A percentile compares a stretch with the other conserved stretches of the same genome.
Evolutionary conservation across 257 asterid genomes (phyloP).

Genomic region (Nyctanthes arbortristis): DNA sequence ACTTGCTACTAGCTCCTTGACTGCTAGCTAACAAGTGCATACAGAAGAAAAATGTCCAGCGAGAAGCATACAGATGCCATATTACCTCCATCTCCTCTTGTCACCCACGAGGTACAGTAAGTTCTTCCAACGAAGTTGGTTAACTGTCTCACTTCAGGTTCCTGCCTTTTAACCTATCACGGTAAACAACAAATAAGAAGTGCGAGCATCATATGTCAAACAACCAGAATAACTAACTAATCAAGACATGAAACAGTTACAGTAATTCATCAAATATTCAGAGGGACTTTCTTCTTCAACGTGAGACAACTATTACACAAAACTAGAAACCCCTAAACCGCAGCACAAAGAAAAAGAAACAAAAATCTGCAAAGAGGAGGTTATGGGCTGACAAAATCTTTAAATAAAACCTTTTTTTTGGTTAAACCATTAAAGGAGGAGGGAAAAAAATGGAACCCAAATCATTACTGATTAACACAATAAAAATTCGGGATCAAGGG

Average conservation of each 20-base stretch:
- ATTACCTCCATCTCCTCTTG: slow-evolving; percentile 50
- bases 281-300: neutral
- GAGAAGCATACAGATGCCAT: slow-evolving; percentile 4
- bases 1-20: slow-evolving; percentile 35
- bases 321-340: too few relatives aligned
- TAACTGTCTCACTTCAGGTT: slow-evolving; percentile 60
- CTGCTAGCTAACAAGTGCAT: slow-evolving; percentile 36
- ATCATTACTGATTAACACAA: neutral
- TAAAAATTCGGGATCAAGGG: too few relatives aligned
- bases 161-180: slow-evolving; percentile 60
- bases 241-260: neutral
- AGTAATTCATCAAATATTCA: neutral
- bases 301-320: neutral
- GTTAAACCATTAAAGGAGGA: neutral
- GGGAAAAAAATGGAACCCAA: too few relatives aligned
- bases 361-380: slow-evolving; percentile 4
- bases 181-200: slow-evolving; percentile 10
- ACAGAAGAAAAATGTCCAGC: slow-evolving; percentile 27
- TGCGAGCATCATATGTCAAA: neutral
- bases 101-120: slow-evolving; percentile 39
- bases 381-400: slow-evolving; percentile 2
- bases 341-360: neutral
- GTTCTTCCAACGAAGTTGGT: slow-evolving; percentile 47
- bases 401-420: neutral
- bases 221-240: neutral